Evolutionary conservation across 179 eudicot species (phyloP).

Genomic region (Camellia oleifera): DNA sequence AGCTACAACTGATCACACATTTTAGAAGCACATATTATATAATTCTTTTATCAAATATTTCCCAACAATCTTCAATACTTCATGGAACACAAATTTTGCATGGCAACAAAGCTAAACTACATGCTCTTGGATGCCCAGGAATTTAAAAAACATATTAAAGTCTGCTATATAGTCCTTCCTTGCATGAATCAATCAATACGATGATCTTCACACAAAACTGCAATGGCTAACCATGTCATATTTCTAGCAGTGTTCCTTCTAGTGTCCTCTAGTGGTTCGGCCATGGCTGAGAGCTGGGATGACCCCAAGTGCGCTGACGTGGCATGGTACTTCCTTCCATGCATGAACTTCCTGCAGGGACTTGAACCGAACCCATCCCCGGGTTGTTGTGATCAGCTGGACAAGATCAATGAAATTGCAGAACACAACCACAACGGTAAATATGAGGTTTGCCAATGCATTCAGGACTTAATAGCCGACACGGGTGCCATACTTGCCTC

Average conservation of each 20-base stretch:
- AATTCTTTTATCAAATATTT: background rate
- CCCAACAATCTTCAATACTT: conserved; percentile 1
- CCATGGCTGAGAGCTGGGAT: background rate
- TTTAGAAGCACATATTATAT: background rate
- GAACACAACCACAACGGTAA: background rate
- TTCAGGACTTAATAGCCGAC: background rate
- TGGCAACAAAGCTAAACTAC: background rate
- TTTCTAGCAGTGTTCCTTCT: background rate
- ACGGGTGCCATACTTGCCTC: background rate
- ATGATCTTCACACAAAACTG: background rate
- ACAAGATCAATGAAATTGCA: background rate
- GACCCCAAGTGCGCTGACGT: background rate
- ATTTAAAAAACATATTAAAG: background rate
- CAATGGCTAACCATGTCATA: background rate
- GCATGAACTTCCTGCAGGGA: conserved; percentile 12
- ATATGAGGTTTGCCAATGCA: background rate
- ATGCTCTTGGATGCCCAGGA: background rate
- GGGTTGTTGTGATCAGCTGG: background rate
- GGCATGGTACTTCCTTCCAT: conserved; percentile 8
- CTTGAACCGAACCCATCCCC: background rate
- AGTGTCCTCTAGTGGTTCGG: background rate
- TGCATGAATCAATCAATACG: background rate
- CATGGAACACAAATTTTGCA: conserved; percentile 1
- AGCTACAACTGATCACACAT: no score
- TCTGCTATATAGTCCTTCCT: background rate